These are phyloP conservation scores for Pichia sp. DNA, from an alignment of 1,139 yeast species.

Conservation along the genomic window DNA sequence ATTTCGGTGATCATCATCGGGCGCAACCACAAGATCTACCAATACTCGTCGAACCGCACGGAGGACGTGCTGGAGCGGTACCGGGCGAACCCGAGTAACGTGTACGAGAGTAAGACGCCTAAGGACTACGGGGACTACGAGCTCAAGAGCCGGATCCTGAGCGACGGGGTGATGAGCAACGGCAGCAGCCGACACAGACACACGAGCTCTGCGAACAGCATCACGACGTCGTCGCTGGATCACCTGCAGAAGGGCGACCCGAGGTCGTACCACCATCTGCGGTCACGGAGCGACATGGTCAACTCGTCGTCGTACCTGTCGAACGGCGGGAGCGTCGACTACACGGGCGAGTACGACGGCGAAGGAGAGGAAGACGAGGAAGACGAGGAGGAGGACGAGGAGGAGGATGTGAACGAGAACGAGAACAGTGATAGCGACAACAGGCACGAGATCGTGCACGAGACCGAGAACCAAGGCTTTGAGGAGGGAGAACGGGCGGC, in stretches of 20 bases:
- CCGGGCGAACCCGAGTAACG: constrained; percentile 32
- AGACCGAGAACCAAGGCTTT: too few species aligned
- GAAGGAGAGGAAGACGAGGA: constrained; percentile 9
- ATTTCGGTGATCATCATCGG: constrained; percentile 87
- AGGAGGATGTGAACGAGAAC: constrained; percentile 1
- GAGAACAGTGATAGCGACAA: neutral
- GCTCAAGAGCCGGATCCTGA: constrained; percentile 23
- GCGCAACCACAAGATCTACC: constrained; percentile 57
- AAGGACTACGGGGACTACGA: constrained; percentile 39
- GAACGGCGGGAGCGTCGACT: neutral
- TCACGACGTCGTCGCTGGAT: neutral
- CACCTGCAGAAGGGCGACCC: neutral
- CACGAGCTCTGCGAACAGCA: constrained; percentile 6
- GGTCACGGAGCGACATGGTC: constrained; percentile 6
- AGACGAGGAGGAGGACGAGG: constrained; percentile 24
- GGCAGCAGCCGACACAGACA: neutral
- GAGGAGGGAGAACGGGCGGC: too few species aligned
- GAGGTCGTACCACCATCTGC: neutral
- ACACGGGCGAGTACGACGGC: neutral
- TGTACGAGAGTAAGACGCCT: constrained; percentile 58
- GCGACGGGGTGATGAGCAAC: neutral
- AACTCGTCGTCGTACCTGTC: neutral
- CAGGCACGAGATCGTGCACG: too few species aligned
- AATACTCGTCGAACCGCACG: constrained; percentile 66
- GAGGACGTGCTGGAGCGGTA: constrained; percentile 56